Evolutionary conservation across 306 rosid species (phyloP).

Genomic region (Senna tora): DNA sequence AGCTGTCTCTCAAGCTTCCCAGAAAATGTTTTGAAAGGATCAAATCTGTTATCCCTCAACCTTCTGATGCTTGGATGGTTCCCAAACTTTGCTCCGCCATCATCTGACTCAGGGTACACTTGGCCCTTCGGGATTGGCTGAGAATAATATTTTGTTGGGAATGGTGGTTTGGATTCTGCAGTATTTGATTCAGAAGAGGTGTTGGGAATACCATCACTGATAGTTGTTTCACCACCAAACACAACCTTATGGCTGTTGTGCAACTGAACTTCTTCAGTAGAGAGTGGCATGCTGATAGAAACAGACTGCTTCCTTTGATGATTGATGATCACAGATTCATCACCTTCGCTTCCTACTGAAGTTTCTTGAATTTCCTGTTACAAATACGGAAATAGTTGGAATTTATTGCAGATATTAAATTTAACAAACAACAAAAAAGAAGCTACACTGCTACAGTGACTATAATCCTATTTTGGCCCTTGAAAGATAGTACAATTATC

Average conservation of each 20-base stretch:
- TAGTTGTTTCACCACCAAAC: conserved; percentile 46
- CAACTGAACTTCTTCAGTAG: conserved; percentile 45
- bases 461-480: neutral
- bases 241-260: conserved; percentile 35
- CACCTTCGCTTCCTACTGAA: conserved; percentile 29
- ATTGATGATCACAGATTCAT: conserved; percentile 38
- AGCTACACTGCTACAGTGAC: neutral
- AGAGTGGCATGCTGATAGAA: conserved; percentile 82
- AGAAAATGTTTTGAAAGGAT: conserved; percentile 75
- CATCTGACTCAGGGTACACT: conserved; percentile 29
- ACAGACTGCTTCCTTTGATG: conserved; percentile 62
- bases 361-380: conserved; percentile 49
- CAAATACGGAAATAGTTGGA: conserved; percentile 24
- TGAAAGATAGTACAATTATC: too few relatives aligned
- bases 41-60: conserved; percentile 55
- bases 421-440: neutral
- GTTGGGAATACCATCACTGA: conserved; percentile 30
- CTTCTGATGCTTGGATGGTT: conserved; percentile 35
- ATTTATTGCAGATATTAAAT: neutral
- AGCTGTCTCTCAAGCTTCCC: conserved; percentile 66
- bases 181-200: conserved; percentile 32
- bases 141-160: conserved; percentile 46
- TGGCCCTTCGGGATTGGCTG: conserved; percentile 56
- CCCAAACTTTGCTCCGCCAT: conserved; percentile 14
- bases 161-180: conserved; percentile 36